These are phyloP conservation scores for Colletotrichum camelliae DNA, from an alignment of 2,329 filamentous ascomycete species.

Conservation along the genomic window DNA sequence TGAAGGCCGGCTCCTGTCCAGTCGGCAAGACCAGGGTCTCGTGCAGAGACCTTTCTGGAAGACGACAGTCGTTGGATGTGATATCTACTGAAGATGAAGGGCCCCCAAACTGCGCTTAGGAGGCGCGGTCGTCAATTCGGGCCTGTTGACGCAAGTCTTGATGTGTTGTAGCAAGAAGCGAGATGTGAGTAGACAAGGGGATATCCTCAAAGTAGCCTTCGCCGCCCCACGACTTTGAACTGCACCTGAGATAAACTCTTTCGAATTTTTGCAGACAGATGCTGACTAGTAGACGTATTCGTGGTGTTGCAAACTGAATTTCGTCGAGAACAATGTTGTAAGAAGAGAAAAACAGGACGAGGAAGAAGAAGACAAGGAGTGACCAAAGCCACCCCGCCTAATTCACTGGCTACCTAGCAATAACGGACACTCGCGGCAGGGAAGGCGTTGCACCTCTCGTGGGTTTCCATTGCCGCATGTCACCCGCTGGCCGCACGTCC, in stretches of 20 bases:
- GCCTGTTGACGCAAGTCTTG: slow-evolving; percentile 11
- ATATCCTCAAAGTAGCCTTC: background rate
- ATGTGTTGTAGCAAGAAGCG: background rate
- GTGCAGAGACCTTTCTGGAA: slow-evolving; percentile 18
- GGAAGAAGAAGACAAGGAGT: background rate
- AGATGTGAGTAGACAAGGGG: background rate
- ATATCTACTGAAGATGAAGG: background rate
- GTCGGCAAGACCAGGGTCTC: slow-evolving; percentile 8
- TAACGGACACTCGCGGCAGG: slow-evolving; percentile 1
- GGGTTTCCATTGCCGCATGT: slow-evolving; percentile 10
- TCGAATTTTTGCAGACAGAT: background rate
- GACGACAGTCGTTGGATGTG: slow-evolving; percentile 3
- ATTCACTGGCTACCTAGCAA: background rate
- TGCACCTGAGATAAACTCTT: background rate
- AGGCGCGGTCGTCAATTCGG: background rate
- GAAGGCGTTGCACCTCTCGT: slow-evolving; percentile 11
- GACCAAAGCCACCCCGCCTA: slow-evolving; percentile 2
- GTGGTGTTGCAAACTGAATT: background rate
- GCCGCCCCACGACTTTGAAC: background rate
- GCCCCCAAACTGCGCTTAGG: background rate
- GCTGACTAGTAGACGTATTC: background rate
- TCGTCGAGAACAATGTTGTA: background rate
- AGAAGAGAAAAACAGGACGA: background rate
- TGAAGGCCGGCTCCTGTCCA: background rate
- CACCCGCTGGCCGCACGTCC: slow-evolving; percentile 1